phyloP scores from a whole-genome alignment of 73 alveolate species.

The Tetrahymena thermophila region DNA sequence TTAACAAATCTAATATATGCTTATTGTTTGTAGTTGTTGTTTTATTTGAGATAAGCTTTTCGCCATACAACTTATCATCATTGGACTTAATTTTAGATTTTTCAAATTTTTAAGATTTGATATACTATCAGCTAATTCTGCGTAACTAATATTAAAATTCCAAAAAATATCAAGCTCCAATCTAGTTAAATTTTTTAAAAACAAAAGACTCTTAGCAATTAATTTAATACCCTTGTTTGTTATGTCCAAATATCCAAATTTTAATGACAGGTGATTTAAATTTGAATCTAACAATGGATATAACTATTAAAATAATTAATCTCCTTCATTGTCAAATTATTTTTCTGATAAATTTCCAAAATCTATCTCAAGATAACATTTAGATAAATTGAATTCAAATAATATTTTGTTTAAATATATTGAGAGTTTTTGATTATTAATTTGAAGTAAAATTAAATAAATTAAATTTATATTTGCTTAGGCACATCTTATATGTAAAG shows the following conservation, averaged over 20 bases:
- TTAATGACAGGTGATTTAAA: background rate
- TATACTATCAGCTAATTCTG: background rate
- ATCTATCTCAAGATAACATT: background rate
- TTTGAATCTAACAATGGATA: no score
- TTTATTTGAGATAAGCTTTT: background rate
- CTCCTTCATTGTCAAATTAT: background rate
- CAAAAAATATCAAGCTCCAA: background rate
- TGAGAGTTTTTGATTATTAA: background rate
- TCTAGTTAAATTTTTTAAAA: no score
- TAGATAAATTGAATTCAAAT: no score
- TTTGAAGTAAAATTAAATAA: no score
- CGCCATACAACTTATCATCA: background rate
- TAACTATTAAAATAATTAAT: no score
- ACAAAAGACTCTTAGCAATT: background rate
- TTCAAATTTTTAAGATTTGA: no score
- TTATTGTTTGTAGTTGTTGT: background rate
- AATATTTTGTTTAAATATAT: no score
- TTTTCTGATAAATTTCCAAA: background rate
- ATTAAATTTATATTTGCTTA: background rate
- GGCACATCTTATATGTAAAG: background rate
- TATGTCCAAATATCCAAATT: background rate
- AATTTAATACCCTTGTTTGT: background rate
- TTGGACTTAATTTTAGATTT: background rate
- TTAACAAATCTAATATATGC: no score
- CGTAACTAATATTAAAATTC: background rate